phyloP scores from a whole-genome alignment of 371 early-diverging fungal genomes.

The Blastocladiella emersonii region DNA sequence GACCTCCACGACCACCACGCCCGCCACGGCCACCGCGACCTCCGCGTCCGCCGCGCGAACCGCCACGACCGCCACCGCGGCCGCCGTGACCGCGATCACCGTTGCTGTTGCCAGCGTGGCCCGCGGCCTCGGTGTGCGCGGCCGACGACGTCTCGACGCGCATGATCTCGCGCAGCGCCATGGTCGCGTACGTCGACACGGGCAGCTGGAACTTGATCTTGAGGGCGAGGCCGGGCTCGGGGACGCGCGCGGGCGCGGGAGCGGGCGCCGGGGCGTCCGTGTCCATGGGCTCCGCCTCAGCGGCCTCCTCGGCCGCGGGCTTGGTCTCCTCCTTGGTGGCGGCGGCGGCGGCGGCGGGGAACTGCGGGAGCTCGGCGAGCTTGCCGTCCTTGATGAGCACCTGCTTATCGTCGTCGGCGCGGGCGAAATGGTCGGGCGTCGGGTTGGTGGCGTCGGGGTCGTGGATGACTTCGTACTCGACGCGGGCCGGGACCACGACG shows the following conservation, averaged over 20 bases:
- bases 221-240: conserved; percentile 30
- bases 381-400: not conserved
- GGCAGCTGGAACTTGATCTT: conserved; percentile 60
- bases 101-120: not conserved
- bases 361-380: not conserved
- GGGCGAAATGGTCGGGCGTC: not conserved
- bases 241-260: not conserved
- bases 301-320: not conserved
- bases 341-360: not conserved
- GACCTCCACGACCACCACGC: not conserved
- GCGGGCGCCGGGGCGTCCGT: not conserved
- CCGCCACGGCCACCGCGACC: not conserved
- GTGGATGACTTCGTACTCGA: not conserved
- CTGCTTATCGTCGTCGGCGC: not conserved
- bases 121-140: conserved; percentile 27
- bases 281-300: not conserved
- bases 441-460: not conserved
- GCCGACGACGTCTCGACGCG: conserved; percentile 57
- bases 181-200: conserved; percentile 89
- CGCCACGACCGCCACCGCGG: not conserved
- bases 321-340: not conserved
- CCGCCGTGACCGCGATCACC: not conserved
- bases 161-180: conserved; percentile 87
- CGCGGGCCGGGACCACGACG: conserved; percentile 14
- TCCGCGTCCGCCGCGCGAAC: not conserved